Evolutionary conservation across 495 filamentous ascomycete genomes (phyloP), one percentile per base, ranked within the genome.

Genomic region (Penicillium atrosanguineum): DNA sequence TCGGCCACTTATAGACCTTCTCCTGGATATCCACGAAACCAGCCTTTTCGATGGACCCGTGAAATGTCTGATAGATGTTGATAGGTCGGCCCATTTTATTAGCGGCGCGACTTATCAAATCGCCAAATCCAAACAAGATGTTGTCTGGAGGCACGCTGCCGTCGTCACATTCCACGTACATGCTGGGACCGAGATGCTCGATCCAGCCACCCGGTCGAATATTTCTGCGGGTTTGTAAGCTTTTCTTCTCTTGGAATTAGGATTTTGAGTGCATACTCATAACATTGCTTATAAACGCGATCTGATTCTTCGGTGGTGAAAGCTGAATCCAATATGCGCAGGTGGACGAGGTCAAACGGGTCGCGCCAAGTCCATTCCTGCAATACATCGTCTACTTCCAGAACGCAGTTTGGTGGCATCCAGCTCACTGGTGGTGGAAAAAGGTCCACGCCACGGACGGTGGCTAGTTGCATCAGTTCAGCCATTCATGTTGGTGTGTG

Each of bases 1-100:
- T 74, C 9, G 87, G 87, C 56, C 87, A 73, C 46, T 87, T 85
- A 53, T 84, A 84, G 7, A 75, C 61, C 18, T 70, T 71, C 56
- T 68, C 57, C 11, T 63, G 60, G 18, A 75, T 56, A 39, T 75
- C 67, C 25, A 56, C 57, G 48, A 75, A 74, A 4, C 71, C 72
- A 3, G 69, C 68, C 9, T 64, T 64, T 40, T 59, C 58, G 26
- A 73, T 61, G 45, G 53, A 55, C 2, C 43, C 40, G 7, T 52
- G 40, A 47, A 72, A 53, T 7, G 62, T 53, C 18, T 60, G 45
- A 31, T 57, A 46, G 15, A 54, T 60, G 34, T 60, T 46, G 40
- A 51, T 39, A 19, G 44, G 34, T 14, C 63, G 60, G 25, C 63
- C 63, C 23, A 50, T 34, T 8, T 47, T 54, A 29, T 56, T 42